phyloP scores from a whole-genome alignment of 1,284 basidiomycete genomes.

The Naganishia albida region DNA sequence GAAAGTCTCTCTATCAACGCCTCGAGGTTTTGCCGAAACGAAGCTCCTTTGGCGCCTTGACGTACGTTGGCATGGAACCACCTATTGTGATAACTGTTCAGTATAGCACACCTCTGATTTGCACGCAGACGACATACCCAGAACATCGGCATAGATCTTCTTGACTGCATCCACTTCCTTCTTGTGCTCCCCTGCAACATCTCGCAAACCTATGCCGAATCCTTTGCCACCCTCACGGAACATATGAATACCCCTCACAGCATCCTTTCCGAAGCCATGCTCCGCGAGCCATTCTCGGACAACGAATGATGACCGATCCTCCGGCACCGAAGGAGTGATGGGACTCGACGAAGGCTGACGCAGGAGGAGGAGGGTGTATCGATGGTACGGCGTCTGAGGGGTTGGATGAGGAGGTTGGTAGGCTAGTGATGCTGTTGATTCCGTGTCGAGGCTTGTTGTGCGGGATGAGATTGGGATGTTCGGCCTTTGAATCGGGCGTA shows the following conservation, averaged over 20 bases:
- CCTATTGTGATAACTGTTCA: constrained; percentile 33
- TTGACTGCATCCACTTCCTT: constrained; percentile 59
- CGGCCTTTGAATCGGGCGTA: constrained; percentile 58
- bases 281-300: constrained; percentile 64
- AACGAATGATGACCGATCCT: constrained; percentile 64
- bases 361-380: constrained; percentile 74
- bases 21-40: constrained; percentile 44
- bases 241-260: constrained; percentile 71
- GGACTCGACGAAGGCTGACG: constrained; percentile 60
- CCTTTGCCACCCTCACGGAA: constrained; percentile 75
- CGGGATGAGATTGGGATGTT: constrained; percentile 75
- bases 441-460: constrained; percentile 55
- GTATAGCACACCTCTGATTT: constrained; percentile 34
- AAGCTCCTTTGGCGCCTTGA: constrained; percentile 59
- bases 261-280: constrained; percentile 58
- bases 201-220: constrained; percentile 30
- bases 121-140: constrained; percentile 59
- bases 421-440: constrained; percentile 54
- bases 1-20: constrained; percentile 8
- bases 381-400: constrained; percentile 78
- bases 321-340: constrained; percentile 46
- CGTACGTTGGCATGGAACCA: constrained; percentile 65
- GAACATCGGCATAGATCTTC: constrained; percentile 65
- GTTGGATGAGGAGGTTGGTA: constrained; percentile 88
- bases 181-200: constrained; percentile 21